Evolutionary conservation across 257 asterid genomes (phyloP), one percentile per base, ranked within the genome.

Genomic region (Eucommia ulmoides): DNA sequence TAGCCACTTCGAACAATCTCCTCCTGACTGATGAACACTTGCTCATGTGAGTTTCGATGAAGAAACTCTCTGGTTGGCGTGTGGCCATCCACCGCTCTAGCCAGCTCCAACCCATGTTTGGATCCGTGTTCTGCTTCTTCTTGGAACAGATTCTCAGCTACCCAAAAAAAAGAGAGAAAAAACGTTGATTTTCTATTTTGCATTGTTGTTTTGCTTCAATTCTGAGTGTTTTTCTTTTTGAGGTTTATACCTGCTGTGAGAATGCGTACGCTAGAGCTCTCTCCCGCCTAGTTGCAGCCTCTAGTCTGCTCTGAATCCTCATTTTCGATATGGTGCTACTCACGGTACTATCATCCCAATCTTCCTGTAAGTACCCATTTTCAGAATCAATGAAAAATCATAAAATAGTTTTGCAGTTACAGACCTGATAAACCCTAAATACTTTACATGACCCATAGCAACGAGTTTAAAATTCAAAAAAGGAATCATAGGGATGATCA

Each of bases 21-120:
- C 61, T 69, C n/a, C 60, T 57, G n/a, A 49, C 44, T 24, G 45
- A 0, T 18, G 45, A 16, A 17, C 20, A 22, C 45, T 35, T 22
- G 46, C 24, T 23, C n/a, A 21, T 22, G n/a, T 52, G 29, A 38
- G 45, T 68, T 33, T 29, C 67, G 7, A 38, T 38, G 20, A 60
- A 26, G 15, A 29, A 52, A 10, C 26, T 59, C 24, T 74, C 81
- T 0, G 77, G 70, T 48, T 68, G 73, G 21, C 85, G 77, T 20
- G 81, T 71, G 2, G 85, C 85, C 85, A 77, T 77, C 85, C 85
- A 77, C 25, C 81, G 67, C 24, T 74, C 81, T 41, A 77, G 74
- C 81, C 85, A 74, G 66, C 63, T 71, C 77, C 76, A 72, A 12
- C 75, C 77, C 59, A 58, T 55, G 53, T 72, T 71, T 4, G 50